Conservation (phyloP, 768 basidiomycete species). For the Pulveroboletus frians region DNA sequence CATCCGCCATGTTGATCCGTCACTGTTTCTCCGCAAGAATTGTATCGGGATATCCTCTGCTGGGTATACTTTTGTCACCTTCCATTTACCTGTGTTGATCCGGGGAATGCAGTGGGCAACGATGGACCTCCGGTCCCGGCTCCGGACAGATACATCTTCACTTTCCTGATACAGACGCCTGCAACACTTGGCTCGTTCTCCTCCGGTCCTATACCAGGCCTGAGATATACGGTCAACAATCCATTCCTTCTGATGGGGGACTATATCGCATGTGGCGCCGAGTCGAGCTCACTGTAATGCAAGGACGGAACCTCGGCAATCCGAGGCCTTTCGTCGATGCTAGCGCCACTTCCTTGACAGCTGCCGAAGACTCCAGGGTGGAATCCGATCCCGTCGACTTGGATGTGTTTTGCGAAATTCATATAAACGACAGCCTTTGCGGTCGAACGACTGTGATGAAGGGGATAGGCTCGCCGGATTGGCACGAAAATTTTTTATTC, state of each 20-base stretch:
- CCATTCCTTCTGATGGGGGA: conserved; percentile 56
- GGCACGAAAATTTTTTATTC: conserved; percentile 78
- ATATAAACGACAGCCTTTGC: conserved; percentile 58
- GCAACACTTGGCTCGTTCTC: conserved; percentile 74
- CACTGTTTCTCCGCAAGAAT: conserved; percentile 71
- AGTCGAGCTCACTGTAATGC: conserved; percentile 65
- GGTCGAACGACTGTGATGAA: conserved; percentile 74
- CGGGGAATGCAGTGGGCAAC: conserved; percentile 44
- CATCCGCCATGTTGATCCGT: conserved; percentile 69
- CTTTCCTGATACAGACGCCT: conserved; percentile 58
- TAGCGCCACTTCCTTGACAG: conserved; percentile 22
- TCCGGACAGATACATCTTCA: conserved; percentile 71
- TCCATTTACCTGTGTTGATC: conserved; percentile 6
- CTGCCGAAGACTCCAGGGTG: conserved; percentile 31
- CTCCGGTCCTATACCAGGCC: conserved; percentile 76
- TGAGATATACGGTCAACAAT: conserved; percentile 66
- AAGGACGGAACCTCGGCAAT: conserved; percentile 68
- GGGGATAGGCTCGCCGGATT: conserved; percentile 62
- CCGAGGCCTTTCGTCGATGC: conserved; percentile 32
- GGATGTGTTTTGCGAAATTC: conserved; percentile 77
- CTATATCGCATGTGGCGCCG: conserved; percentile 87
- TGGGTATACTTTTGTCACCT: conserved; percentile 38
- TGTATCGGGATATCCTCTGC: conserved; percentile 67
- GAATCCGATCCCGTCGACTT: conserved; percentile 55
- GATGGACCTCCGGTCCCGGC: conserved; percentile 47